These are phyloP conservation scores for Aspergillus intermedius DNA, from an alignment of 2,329 filamentous ascomycete genomes.

Conservation along the genomic window DNA sequence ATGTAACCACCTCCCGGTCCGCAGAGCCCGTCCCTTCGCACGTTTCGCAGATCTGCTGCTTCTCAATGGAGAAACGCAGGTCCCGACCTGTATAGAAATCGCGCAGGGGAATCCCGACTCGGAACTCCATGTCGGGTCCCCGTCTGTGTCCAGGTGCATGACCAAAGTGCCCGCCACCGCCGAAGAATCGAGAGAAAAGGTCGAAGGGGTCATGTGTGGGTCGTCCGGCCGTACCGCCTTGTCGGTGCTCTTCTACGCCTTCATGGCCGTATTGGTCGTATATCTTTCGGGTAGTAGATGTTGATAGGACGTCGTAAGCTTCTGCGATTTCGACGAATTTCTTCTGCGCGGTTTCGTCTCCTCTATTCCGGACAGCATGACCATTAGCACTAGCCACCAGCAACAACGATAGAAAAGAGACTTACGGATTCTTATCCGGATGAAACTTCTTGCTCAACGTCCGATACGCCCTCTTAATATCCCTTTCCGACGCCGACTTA, in stretches of 20 bases:
- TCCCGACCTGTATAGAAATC: conserved; percentile 26
- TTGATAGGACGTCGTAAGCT: conserved; percentile 86
- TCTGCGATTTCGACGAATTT: conserved; percentile 93
- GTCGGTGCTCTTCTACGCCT: conserved; percentile 74
- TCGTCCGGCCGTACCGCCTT: conserved; percentile 56
- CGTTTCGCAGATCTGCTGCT: conserved; percentile 87
- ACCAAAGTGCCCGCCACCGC: conserved; percentile 78
- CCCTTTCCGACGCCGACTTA: conserved; percentile 71
- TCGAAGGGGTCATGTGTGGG: conserved; percentile 81
- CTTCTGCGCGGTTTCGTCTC: conserved; percentile 70
- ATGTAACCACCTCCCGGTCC: conserved; percentile 78
- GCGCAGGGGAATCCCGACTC: conserved; percentile 68
- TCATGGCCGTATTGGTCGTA: conserved; percentile 95
- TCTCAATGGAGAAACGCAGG: conserved; percentile 60
- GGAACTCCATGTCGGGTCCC: conserved; percentile 84
- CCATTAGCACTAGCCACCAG: background rate
- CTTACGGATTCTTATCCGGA: conserved; percentile 95
- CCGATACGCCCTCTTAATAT: conserved; percentile 91
- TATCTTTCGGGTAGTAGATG: conserved; percentile 71
- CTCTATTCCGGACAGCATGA: conserved; percentile 45
- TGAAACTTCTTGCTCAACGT: conserved; percentile 91
- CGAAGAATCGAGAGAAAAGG: conserved; percentile 94
- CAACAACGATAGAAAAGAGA: conserved; percentile 11
- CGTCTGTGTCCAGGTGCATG: conserved; percentile 65
- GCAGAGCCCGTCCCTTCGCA: conserved; percentile 81